Base-by-base conservation (phyloP, 169 alveolate genomes). In the Plasmodium sp. region DNA sequence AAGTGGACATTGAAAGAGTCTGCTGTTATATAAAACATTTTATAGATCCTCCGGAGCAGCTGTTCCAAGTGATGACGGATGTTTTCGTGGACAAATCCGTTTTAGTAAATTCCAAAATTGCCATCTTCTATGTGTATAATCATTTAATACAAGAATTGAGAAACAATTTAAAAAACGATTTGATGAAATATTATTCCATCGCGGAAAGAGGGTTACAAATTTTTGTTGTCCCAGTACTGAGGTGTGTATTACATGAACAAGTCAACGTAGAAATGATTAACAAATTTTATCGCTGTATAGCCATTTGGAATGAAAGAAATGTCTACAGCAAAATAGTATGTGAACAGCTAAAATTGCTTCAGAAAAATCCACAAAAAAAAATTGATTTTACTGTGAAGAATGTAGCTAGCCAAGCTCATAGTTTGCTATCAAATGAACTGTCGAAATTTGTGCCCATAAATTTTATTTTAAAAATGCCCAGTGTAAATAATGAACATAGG, bases 21-120 rank as follows among this genome's bases (percentile, higher is more conserved):
- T 91, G 95, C 83, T 81, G 95, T 81, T 91, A 91, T 31, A 82
- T 91, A 71, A 91, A 91, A 81, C 95, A 91, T 91, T 91, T 91
- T 41, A 39, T 82, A 43, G 95, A 91, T 43, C 95, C 95, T 9
- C 95, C 95, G 51, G 95, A 91, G 10, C 80, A 67, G 58, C 34
- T 91, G 75, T 91, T 91, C 75, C 34, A 81, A 51, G 58, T 62
- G 9, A 91, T 91, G 95, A 67, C 10, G n/a, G 77, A 80, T 71
- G 92, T 81, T 27, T 91, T 91, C 74, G 10, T 91, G 5, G 92
- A 91, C 31, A 91, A 27, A 10, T 33, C 72, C 71, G 92, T 91
- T 45, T 16, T 5, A 10, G 41, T 81, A 82, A 91, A 51, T 81
- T 91, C 95, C 0, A 91, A 91, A 81, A 91, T 81, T 39, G 95